A percentile compares a stretch with the other conserved stretches of the same genome.
phyloP scores from a whole-genome alignment of 179 eudicot species.

The Silene vulgaris region DNA sequence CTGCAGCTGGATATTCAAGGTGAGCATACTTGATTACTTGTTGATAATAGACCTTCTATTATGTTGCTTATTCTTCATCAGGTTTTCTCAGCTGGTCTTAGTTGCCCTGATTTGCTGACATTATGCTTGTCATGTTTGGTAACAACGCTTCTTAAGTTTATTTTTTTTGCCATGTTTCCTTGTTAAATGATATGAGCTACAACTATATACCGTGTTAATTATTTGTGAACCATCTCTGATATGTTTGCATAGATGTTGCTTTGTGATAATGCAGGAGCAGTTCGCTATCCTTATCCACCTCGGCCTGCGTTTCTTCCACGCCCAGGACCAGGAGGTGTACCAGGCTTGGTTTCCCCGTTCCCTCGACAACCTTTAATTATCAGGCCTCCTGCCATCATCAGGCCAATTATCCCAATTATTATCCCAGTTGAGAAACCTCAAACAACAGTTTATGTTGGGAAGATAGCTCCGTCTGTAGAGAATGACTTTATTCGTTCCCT shows the following conservation, averaged over 20 bases:
- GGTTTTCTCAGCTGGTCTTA: conserved; percentile 82
- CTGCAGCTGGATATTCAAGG: conserved; percentile 64
- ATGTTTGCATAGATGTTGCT: conserved; percentile 58
- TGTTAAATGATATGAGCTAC: conserved; percentile 2
- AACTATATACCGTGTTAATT: not conserved
- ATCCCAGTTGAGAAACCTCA: conserved; percentile 69
- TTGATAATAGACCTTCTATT: conserved; percentile 45
- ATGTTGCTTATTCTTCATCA: conserved; percentile 50
- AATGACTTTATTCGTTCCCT: conserved; percentile 82
- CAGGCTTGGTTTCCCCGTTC: conserved; percentile 50
- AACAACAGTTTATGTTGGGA: conserved; percentile 89
- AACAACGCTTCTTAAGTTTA: conserved; percentile 38
- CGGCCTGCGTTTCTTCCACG: conserved; percentile 66
- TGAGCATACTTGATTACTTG: conserved; percentile 53
- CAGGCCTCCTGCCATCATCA: conserved; percentile 59
- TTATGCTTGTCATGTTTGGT: conserved; percentile 79
- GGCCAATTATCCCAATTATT: conserved; percentile 55
- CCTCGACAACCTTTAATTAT: conserved; percentile 22
- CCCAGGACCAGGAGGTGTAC: conserved; percentile 44
- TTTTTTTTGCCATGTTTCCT: conserved; percentile 18
- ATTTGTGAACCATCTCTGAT: conserved; percentile 42
- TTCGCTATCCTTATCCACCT: conserved; percentile 63
- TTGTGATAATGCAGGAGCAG: conserved; percentile 62
- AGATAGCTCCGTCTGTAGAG: conserved; percentile 78
- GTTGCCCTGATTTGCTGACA: conserved; percentile 73